These are phyloP conservation scores for Sporothrix luriei DNA, from an alignment of 2,329 filamentous ascomycete genomes.

Conservation along the genomic window DNA sequence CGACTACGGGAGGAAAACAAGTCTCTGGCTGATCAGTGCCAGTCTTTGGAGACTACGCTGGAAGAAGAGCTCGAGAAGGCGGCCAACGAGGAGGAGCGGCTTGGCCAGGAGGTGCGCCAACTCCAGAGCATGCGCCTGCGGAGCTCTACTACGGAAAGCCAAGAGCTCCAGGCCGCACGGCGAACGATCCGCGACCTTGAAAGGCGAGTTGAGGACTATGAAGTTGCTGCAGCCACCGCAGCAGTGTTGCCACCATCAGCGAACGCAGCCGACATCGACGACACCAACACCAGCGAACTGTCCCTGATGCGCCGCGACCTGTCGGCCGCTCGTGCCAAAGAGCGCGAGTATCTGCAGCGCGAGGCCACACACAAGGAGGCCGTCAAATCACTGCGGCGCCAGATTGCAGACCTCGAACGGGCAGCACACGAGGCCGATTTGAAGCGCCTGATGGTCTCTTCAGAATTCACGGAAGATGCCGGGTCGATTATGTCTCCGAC, in stretches of 20 bases:
- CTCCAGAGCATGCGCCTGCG: slow-evolving; percentile 51
- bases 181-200: slow-evolving; percentile 68
- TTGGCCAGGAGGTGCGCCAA: slow-evolving; percentile 57
- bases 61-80: slow-evolving; percentile 68
- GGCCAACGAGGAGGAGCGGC: slow-evolving; percentile 65
- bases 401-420: slow-evolving; percentile 67
- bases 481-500: slow-evolving; percentile 44
- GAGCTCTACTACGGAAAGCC: slow-evolving; percentile 52
- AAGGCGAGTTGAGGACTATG: slow-evolving; percentile 59
- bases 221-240: slow-evolving; percentile 46
- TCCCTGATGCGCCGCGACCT: slow-evolving; percentile 65
- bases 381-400: slow-evolving; percentile 64
- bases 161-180: slow-evolving; percentile 61
- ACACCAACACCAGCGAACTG: slow-evolving; percentile 54
- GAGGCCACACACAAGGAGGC: slow-evolving; percentile 65
- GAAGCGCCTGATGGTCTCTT: slow-evolving; percentile 51
- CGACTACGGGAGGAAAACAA: slow-evolving; percentile 66
- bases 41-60: slow-evolving; percentile 63
- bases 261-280: slow-evolving; percentile 32
- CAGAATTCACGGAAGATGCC: slow-evolving; percentile 48
- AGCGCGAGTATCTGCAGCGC: slow-evolving; percentile 65
- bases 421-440: slow-evolving; percentile 66
- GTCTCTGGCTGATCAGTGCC: slow-evolving; percentile 58
- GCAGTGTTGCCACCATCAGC: slow-evolving; percentile 37
- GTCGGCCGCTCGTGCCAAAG: slow-evolving; percentile 65